Base-by-base conservation (phyloP, 176 grass and related monocot species). In the Alopecurus myosuroides region DNA sequence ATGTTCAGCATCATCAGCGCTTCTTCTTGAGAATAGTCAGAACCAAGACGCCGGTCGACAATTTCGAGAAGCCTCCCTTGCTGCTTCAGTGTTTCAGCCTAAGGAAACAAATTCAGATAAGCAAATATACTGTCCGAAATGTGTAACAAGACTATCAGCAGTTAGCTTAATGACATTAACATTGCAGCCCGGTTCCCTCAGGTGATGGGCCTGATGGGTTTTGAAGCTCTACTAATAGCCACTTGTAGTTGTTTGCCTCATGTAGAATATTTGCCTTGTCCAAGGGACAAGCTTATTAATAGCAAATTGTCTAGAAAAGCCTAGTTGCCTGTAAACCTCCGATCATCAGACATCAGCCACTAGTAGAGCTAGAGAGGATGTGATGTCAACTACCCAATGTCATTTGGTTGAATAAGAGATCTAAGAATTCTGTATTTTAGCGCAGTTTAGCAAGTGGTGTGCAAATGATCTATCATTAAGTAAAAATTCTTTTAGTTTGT, bases 41-140 rank as follows among this genome's bases (percentile, higher is more conserved):
- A 87, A 77, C 84, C 83, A 51, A 97, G 94, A 77, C 77, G 76
- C 52, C 1, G 56, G 51, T 94, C 92, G 12, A 97, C 88, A 36
- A 97, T 82, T 79, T 94, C 92, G 0, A 97, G 80, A 68, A 97
- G 90, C 15, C 52, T 90, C 62, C 90, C 92, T 92, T 94, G 58
- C 67, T 94, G 84, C 85, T 85, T 88, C 23, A 94, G 61, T 57
- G 40, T 88, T 88, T 81, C 90, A 10, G 92, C 94, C 94, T 97
- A 58, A 10, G 46, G 64, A 36, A 50, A 78, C 49, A 75, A 81
- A 74, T 69, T 56, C 62, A 66, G 58, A 68, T 11, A 75, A 48
- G 20, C 26, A 30, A 12, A 40, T 44, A 4, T 68, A 18, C 57
- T 82, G 8, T 41, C 72, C 57, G 31, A 52, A 20, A 82, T 71